Base-by-base conservation (phyloP, 495 filamentous ascomycete genomes). In the Penicillium atrosanguineum region DNA sequence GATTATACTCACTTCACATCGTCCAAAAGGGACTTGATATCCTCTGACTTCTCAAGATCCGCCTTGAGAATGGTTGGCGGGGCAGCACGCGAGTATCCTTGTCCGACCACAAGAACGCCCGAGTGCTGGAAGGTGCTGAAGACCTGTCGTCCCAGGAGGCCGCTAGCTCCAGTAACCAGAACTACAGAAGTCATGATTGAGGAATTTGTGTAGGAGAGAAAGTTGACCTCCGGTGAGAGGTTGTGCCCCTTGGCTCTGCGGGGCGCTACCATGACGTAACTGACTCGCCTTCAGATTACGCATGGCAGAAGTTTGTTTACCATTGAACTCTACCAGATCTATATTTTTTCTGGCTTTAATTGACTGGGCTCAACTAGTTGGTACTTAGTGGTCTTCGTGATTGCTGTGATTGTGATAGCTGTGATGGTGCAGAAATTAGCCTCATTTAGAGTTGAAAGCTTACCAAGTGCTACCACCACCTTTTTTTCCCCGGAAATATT, bases 151-250 rank as follows among this genome's bases (percentile, higher is more conserved):
- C 92, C 92, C 7, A 97, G 79, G 2, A 94, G 77, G 41, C 92
- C 92, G 36, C 83, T 93, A 39, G 89, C 92, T 34, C 92, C 92
- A 23, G 92, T 97, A 44, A 97, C 74, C 19, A 97, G 77, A 36
- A 79, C 90, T 34, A 79, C 86, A 53, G 77, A 80, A 48, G 76
- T 67, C 83, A 87, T 84, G 18, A 34, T 52, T 14, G 25, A 11
- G 5, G 42, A 28, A 20, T 21, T 39, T 29, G 37, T 15, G n/a
- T 16, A 44, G 25, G 25, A 40, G 48, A 20, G 5, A 23, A 5
- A 25, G 39, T 44, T 31, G 23, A 7, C 45, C 18, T 0, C n/a
- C n/a, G 48, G 38, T 36, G 37, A 62, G 48, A 52, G 48, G 37
- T 53, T 39, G 44, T 11, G 40, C 28, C 26, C 55, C 31, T 20